Percentiles rank a stretch among this genome's conserved stretches.
These are phyloP conservation scores for Pythium coloratum DNA, from an alignment of 352 stramenopile species.

Conservation along the genomic window DNA sequence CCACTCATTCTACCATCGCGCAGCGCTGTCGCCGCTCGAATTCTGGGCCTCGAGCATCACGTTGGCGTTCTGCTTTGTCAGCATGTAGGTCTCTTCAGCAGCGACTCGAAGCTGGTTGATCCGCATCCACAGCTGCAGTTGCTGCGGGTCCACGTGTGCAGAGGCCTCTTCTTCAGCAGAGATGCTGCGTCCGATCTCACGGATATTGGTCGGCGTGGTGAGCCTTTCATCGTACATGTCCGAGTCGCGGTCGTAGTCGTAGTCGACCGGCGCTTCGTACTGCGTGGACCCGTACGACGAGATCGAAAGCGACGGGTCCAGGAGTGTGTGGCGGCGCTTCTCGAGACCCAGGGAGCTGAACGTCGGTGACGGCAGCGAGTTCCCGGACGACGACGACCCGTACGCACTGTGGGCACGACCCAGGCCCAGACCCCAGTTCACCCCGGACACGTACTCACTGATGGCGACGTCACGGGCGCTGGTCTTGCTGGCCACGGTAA, in stretches of 20 bases:
- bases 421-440: background rate
- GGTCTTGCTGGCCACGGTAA: background rate
- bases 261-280: background rate
- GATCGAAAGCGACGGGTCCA: background rate
- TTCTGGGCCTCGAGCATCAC: slow-evolving; percentile 7
- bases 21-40: background rate
- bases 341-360: background rate
- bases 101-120: slow-evolving; percentile 16
- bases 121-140: slow-evolving; percentile 1
- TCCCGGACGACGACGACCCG: background rate
- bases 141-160: background rate
- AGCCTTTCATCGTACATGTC: background rate
- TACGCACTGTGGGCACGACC: background rate
- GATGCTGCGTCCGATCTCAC: background rate
- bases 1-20: too few relatives aligned
- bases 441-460: slow-evolving; percentile 9
- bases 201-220: background rate
- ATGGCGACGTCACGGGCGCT: slow-evolving; percentile 9
- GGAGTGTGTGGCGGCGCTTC: background rate
- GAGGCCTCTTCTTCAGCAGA: background rate
- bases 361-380: background rate
- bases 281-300: background rate
- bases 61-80: slow-evolving; percentile 12
- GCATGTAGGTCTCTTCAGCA: slow-evolving; percentile 21
- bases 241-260: background rate